Percentiles rank a stretch among this genome's conserved stretches.
Evolutionary conservation across 108 stramenopile genomes (phyloP).

Genomic region (Fragilaria radians): DNA sequence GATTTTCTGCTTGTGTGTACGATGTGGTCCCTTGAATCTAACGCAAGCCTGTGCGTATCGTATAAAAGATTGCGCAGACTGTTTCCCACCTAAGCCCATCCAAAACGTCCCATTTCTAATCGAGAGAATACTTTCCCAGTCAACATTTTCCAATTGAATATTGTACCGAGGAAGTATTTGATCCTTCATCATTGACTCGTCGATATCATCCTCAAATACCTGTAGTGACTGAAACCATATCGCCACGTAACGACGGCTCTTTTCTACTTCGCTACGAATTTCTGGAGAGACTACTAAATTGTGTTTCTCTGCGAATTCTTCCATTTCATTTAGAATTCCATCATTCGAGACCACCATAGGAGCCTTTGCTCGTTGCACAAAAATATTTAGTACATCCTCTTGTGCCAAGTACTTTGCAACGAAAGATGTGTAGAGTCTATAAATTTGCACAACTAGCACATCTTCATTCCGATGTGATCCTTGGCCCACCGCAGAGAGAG

Average conservation of each 20-base stretch:
- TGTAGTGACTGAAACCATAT: slow-evolving; percentile 28
- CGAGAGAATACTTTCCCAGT: slow-evolving; percentile 21
- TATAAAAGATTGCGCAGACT: slow-evolving; percentile 50
- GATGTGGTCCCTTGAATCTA: slow-evolving; percentile 2
- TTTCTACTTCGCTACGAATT: slow-evolving; percentile 18
- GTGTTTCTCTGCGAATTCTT: slow-evolving; percentile 17
- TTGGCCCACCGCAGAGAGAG: slow-evolving; percentile 41
- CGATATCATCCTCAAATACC: slow-evolving; percentile 65
- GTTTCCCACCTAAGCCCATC: slow-evolving; percentile 60
- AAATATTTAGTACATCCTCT: slow-evolving; percentile 7
- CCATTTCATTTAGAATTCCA: slow-evolving; percentile 14
- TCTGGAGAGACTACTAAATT: background rate
- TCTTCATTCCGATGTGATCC: slow-evolving; percentile 57
- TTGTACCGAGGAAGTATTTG: slow-evolving; percentile 26
- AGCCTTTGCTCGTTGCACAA: slow-evolving; percentile 20
- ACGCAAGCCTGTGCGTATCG: slow-evolving; percentile 33
- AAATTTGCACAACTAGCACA: slow-evolving; percentile 14
- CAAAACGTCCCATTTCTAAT: slow-evolving; percentile 29
- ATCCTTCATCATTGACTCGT: slow-evolving; percentile 55
- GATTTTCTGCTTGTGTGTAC: slow-evolving; percentile 7
- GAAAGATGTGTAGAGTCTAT: slow-evolving; percentile 8
- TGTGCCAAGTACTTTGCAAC: background rate
- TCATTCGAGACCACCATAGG: slow-evolving; percentile 41
- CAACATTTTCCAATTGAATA: slow-evolving; percentile 12
- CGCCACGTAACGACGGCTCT: slow-evolving; percentile 30